These are phyloP conservation scores for Senecio squalidus DNA, from an alignment of 140 eudicot genomes.

Conservation along the genomic window DNA sequence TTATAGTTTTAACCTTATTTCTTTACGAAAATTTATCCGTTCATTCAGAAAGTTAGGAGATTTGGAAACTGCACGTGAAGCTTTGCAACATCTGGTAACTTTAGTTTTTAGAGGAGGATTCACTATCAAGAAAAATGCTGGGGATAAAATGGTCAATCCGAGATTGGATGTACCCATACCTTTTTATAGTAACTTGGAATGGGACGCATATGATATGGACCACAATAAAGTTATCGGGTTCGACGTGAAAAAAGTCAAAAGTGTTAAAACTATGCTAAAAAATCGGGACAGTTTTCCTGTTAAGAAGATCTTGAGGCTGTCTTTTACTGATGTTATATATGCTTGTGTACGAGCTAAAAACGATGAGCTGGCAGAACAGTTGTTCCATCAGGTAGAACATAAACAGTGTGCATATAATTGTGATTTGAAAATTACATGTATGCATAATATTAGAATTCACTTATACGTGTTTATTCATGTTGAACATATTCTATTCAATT, in stretches of 20 bases:
- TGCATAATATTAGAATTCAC: background rate
- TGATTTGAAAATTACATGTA: background rate
- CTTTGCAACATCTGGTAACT: constrained; percentile 67
- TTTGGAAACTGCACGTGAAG: constrained; percentile 43
- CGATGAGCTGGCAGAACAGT: constrained; percentile 52
- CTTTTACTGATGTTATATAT: constrained; percentile 57
- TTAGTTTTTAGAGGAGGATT: constrained; percentile 31
- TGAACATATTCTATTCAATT: constrained; percentile 4
- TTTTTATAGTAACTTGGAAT: constrained; percentile 17
- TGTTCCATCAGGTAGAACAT: constrained; percentile 66
- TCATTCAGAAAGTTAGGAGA: constrained; percentile 64
- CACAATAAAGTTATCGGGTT: background rate
- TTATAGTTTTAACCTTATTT: constrained; percentile 48
- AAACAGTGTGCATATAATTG: background rate
- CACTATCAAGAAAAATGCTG: constrained; percentile 27
- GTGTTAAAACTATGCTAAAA: constrained; percentile 15
- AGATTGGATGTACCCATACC: constrained; percentile 79
- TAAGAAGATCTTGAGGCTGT: constrained; percentile 54
- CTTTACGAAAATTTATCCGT: constrained; percentile 59
- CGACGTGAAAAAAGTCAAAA: constrained; percentile 15
- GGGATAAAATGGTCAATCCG: constrained; percentile 36
- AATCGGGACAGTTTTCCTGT: constrained; percentile 16
- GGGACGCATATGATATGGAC: constrained; percentile 11
- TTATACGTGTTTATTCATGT: background rate
- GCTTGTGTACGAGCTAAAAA: constrained; percentile 53